phyloP scores from a whole-genome alignment of 106 monocot genomes.

The Alisma plantagoaquatica region DNA sequence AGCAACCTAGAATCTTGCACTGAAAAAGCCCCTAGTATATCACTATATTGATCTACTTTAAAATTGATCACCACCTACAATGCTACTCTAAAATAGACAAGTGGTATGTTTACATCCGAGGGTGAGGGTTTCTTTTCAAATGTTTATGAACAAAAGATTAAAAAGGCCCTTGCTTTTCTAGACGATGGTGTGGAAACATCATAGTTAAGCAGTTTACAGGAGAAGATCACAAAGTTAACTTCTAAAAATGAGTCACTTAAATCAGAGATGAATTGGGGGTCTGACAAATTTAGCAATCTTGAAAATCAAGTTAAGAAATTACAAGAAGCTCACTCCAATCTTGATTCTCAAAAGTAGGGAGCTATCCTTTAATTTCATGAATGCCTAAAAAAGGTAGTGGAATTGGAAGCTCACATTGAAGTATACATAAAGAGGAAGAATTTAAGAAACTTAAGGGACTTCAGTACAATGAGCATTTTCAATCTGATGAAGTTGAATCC shows the following conservation, averaged over 20 bases:
- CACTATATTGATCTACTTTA: too few relatives aligned
- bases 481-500: constrained; percentile 11
- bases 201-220: constrained; percentile 9
- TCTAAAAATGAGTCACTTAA: constrained; percentile 41
- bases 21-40: too few relatives aligned
- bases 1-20: too few relatives aligned
- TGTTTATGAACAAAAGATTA: constrained; percentile 8
- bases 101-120: constrained; percentile 19
- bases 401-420: constrained; percentile 50
- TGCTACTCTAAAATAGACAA: constrained; percentile 36
- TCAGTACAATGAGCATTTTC: constrained; percentile 19
- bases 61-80: too few relatives aligned
- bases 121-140: not conserved
- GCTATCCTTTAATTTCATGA: constrained; percentile 35
- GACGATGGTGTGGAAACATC: constrained; percentile 8
- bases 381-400: constrained; percentile 31
- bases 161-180: constrained; percentile 19
- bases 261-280: constrained; percentile 25
- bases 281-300: constrained; percentile 6
- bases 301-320: constrained; percentile 28
- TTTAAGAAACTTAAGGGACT: constrained; percentile 19
- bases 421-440: constrained; percentile 30
- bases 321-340: constrained; percentile 25
- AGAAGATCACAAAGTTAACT: constrained; percentile 23
- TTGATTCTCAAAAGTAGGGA: constrained; percentile 49